These are phyloP conservation scores for Lachnellula subtilissima DNA, from an alignment of 2,329 filamentous ascomycete species.

Conservation along the genomic window DNA sequence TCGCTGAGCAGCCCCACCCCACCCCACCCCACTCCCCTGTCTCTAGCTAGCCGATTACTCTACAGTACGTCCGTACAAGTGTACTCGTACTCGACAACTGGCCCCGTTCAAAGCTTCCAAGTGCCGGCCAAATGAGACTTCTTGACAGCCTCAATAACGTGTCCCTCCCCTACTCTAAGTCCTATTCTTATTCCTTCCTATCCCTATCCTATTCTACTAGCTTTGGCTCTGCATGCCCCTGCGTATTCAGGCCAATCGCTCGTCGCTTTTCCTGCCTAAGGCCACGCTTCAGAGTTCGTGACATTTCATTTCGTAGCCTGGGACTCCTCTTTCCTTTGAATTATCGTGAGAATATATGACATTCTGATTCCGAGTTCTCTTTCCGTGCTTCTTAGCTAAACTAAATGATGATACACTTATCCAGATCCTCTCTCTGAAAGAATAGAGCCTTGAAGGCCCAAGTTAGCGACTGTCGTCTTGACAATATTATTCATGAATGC, in stretches of 20 bases:
- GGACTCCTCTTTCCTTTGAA: neutral
- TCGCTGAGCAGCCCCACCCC: neutral
- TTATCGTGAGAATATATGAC: constrained; percentile 3
- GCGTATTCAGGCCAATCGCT: constrained; percentile 14
- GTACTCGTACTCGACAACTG: neutral
- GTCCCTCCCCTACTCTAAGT: neutral
- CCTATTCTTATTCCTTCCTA: neutral
- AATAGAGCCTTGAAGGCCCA: constrained; percentile 1
- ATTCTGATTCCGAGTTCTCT: constrained; percentile 15
- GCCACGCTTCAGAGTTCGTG: neutral
- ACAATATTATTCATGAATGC: neutral
- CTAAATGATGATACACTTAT: constrained; percentile 13
- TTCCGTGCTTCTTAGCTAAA: constrained; percentile 18
- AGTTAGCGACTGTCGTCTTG: neutral
- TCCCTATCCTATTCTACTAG: neutral
- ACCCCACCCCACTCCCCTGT: neutral
- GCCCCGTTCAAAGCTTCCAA: constrained; percentile 14
- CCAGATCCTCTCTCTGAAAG: neutral
- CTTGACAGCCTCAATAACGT: neutral
- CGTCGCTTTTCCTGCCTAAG: constrained; percentile 1
- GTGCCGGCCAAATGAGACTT: constrained; percentile 20
- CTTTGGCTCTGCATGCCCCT: neutral
- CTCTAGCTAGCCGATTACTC: neutral
- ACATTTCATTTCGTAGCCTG: neutral
- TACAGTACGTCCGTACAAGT: neutral